These are phyloP conservation scores for Diaporthe sp. DNA, from an alignment of 2,329 filamentous ascomycete species.

Conservation along the genomic window DNA sequence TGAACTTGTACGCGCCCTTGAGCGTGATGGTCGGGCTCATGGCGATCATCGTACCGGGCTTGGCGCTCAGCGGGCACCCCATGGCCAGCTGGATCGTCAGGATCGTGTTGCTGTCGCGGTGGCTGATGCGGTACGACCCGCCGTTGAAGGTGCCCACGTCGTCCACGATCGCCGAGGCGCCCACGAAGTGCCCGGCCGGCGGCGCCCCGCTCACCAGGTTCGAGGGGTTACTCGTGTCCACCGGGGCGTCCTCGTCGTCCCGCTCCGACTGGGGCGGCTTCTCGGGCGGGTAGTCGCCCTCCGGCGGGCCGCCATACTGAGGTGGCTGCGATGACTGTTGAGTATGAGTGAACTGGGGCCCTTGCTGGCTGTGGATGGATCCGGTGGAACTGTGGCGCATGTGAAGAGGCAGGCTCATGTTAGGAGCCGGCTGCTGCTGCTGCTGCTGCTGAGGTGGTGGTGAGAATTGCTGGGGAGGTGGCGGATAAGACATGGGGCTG, in stretches of 20 bases:
- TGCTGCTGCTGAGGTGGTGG: conserved; percentile 45
- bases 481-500: conserved; percentile 47
- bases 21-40: conserved; percentile 93
- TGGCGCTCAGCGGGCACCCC: conserved; percentile 84
- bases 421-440: conserved; percentile 44
- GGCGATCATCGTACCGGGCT: conserved; percentile 89
- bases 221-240: conserved; percentile 48
- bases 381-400: conserved; percentile 47
- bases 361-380: conserved; percentile 38
- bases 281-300: conserved; percentile 44
- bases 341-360: conserved; percentile 40
- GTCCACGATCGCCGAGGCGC: conserved; percentile 75
- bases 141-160: conserved; percentile 98
- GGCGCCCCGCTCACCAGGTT: conserved; percentile 55
- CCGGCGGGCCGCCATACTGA: conserved; percentile 46
- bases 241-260: conserved; percentile 42
- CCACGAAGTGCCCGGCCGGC: conserved; percentile 70
- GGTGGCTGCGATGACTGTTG: conserved; percentile 46
- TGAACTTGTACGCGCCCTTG: conserved; percentile 86
- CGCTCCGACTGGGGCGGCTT: conserved; percentile 43
- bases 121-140: conserved; percentile 92
- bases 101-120: conserved; percentile 91
- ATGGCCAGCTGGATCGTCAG: conserved; percentile 90
- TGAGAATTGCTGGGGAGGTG: conserved; percentile 45
- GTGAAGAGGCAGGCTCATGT: conserved; percentile 52